These are phyloP conservation scores for Penicillium occitanis DNA, from an alignment of 2,329 filamentous ascomycete species.

Conservation along the genomic window DNA sequence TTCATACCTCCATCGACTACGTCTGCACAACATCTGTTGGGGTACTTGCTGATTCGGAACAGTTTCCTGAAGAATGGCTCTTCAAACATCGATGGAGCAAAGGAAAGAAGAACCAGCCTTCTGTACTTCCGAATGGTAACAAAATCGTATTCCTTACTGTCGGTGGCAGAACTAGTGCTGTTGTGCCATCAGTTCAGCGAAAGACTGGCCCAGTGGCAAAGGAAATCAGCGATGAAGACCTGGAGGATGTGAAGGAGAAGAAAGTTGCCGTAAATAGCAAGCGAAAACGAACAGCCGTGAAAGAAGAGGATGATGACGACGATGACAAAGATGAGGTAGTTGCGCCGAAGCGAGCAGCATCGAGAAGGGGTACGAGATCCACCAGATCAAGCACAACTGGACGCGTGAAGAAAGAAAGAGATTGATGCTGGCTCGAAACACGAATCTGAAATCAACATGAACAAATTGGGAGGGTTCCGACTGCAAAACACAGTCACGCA, in stretches of 20 bases:
- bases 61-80: conserved; percentile 84
- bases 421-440: not conserved
- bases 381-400: not conserved
- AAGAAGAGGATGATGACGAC: conserved; percentile 31
- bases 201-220: conserved; percentile 65
- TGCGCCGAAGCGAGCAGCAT: conserved; percentile 28
- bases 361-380: conserved; percentile 12
- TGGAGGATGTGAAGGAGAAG: conserved; percentile 27
- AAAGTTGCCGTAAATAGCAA: conserved; percentile 29
- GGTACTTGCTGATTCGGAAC: conserved; percentile 73
- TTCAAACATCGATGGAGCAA: conserved; percentile 90
- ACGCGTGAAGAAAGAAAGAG: not conserved
- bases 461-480: not conserved
- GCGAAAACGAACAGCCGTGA: conserved; percentile 32
- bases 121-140: conserved; percentile 75
- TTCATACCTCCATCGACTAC: conserved; percentile 72
- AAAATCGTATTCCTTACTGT: conserved; percentile 85
- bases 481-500: not conserved
- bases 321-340: conserved; percentile 23
- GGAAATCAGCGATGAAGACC: conserved; percentile 44
- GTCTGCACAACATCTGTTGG: conserved; percentile 80
- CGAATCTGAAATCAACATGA: not conserved
- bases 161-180: conserved; percentile 85
- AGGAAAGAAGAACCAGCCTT: conserved; percentile 69
- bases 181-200: conserved; percentile 82